A percentile compares a stretch with the other conserved stretches of the same genome.
These are phyloP conservation scores for Phyllosticta citrichinensis DNA, from an alignment of 2,329 filamentous ascomycete genomes.

Conservation along the genomic window DNA sequence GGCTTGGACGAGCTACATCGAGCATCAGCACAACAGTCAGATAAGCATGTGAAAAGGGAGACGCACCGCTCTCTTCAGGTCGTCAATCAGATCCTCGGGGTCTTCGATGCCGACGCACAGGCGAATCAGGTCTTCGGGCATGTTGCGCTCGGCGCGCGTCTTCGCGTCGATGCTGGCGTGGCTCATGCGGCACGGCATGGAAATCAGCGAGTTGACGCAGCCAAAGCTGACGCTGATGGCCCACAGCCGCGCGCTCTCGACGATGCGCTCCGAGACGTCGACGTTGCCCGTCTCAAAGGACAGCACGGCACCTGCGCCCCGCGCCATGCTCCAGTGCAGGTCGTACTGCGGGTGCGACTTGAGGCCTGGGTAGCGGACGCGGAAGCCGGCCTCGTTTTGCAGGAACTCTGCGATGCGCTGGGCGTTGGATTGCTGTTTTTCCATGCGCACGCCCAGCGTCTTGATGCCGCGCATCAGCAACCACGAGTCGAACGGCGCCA, in stretches of 20 bases:
- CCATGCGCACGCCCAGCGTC: conserved; percentile 94
- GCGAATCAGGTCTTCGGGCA: conserved; percentile 95
- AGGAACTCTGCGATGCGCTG: conserved; percentile 87
- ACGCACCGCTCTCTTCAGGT: conserved; percentile 81
- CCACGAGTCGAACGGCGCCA: conserved; percentile 93
- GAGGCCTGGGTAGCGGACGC: conserved; percentile 86
- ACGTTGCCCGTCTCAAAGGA: conserved; percentile 93
- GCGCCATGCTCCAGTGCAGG: conserved; percentile 89
- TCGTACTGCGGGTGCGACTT: conserved; percentile 95
- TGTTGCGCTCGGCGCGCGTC: conserved; percentile 73
- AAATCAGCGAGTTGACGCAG: conserved; percentile 96
- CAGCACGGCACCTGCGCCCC: conserved; percentile 85
- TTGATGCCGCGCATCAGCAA: conserved; percentile 92
- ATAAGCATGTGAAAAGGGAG: not conserved
- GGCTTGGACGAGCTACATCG: conserved; percentile 64
- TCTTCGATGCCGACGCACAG: conserved; percentile 97
- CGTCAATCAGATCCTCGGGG: conserved; percentile 80
- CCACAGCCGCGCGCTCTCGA: conserved; percentile 85
- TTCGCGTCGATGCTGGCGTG: conserved; percentile 97
- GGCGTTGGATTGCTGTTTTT: conserved; percentile 92
- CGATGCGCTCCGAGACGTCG: conserved; percentile 76
- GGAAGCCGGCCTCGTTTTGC: conserved; percentile 73
- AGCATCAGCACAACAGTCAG: conserved; percentile 11
- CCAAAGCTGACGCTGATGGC: conserved; percentile 96
- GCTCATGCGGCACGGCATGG: conserved; percentile 99